phyloP scores from a whole-genome alignment of 306 rosid species.

The Prunus mira region DNA sequence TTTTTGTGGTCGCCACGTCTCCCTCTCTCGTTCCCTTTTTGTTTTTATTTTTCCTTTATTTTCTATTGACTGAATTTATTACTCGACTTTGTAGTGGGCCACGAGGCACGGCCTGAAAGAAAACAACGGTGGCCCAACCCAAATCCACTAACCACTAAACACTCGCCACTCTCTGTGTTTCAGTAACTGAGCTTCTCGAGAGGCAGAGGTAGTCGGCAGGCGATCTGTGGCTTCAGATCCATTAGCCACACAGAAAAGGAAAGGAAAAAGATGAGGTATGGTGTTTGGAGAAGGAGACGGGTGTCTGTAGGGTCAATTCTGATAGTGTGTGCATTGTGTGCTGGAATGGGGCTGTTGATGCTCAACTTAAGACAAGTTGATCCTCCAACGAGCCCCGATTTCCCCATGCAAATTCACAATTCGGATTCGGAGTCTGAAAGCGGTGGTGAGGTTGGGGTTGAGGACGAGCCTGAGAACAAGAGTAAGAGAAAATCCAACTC shows the following conservation, averaged over 20 bases:
- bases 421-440: conserved; percentile 24
- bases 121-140: background rate
- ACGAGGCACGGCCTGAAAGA: background rate
- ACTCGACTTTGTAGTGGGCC: background rate
- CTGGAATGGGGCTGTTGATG: conserved; percentile 45
- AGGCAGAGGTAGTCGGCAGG: background rate
- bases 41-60: background rate
- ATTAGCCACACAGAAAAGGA: background rate
- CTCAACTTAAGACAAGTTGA: conserved; percentile 57
- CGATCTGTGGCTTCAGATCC: background rate
- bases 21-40: background rate
- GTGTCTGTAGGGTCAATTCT: conserved; percentile 40
- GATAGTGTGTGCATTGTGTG: conserved; percentile 42
- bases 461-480: background rate
- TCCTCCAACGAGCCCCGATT: conserved; percentile 40
- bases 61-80: background rate
- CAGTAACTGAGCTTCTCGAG: background rate
- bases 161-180: background rate
- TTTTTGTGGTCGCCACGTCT: background rate
- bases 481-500: conserved; percentile 23
- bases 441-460: conserved; percentile 8
- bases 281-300: conserved; percentile 52
- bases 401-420: conserved; percentile 11
- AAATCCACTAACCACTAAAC: background rate
- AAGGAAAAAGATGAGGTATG: conserved; percentile 46